Evolutionary conservation across 202 grass and related monocot species (phyloP), one percentile per base, ranked within the genome.

Genomic region (Saccharum hybrid): DNA sequence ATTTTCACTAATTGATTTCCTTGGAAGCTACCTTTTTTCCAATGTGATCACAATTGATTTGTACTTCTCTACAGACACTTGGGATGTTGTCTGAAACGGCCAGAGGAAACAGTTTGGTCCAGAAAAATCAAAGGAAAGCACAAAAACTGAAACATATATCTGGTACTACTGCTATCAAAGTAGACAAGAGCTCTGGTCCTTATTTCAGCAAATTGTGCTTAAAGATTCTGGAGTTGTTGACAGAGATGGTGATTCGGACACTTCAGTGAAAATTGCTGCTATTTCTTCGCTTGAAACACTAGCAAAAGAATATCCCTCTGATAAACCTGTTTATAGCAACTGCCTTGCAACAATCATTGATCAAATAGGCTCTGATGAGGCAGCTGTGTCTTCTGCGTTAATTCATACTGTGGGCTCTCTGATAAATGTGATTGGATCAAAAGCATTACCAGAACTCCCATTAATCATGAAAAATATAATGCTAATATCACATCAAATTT

Each of bases 261-360:
- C 46, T 28, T 56, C 66, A 5, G 79, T 95, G 45, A 98, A 90
- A 92, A 76, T 94, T 69, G 87, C 91, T 75, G 89, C 96, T 77
- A 90, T 98, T 98, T 95, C 91, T 61, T 90, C 93, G 30, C 75
- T 98, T 54, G 93, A 95, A 87, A 82, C 81, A 11, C 78, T 98
- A 71, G 83, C 87, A 18, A 98, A 91, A 89, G 88, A 90, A 86
- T 95, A 86, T 28, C 90, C 91, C 42, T 90, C 81, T 76, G 89
- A 98, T 81, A 78, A 88, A 81, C 74, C 79, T 86, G 81, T 89
- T 26, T 95, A 95, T 81, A 83, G 52, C 78, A 87, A 76, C 42
- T 93, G 89, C 82, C 80, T 98, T 61, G 38, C 62, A 57, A 89
- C 59, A 82, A 87, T 98, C 68, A 80, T 84, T 56, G 85, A 91